Conservation (phyloP, 768 basidiomycete species). For the Rhodotorula graminis region DNA sequence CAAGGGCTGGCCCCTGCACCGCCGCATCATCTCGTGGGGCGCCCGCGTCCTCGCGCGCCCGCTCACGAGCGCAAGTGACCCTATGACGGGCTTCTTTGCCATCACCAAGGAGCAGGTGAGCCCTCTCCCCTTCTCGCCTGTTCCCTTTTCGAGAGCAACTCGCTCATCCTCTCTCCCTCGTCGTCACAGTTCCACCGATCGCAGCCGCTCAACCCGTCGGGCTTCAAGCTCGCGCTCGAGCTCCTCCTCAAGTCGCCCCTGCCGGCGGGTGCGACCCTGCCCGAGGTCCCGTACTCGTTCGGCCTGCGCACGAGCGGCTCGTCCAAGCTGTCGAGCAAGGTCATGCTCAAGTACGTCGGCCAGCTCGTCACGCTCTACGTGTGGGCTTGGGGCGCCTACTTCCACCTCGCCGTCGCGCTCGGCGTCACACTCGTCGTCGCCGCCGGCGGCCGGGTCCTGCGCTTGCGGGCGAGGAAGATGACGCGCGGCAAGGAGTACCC, state of each 20-base stretch:
- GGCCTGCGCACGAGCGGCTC: conserved; percentile 38
- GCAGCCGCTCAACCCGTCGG: conserved; percentile 41
- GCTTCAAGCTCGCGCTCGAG: conserved; percentile 45
- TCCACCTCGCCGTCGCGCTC: conserved; percentile 29
- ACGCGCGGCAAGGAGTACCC: conserved; percentile 25
- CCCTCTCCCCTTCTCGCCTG: background rate
- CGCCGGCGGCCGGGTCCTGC: background rate
- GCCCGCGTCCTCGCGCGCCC: conserved; percentile 42
- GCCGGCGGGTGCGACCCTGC: background rate
- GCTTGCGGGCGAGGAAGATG: background rate
- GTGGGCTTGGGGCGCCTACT: conserved; percentile 36
- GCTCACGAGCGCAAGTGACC: conserved; percentile 43
- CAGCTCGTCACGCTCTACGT: conserved; percentile 42
- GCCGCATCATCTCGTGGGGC: conserved; percentile 43
- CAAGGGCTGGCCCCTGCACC: conserved; percentile 42
- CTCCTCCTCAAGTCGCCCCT: conserved; percentile 42
- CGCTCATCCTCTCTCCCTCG: background rate
- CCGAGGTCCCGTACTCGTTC: conserved; percentile 43
- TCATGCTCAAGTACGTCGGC: conserved; percentile 44
- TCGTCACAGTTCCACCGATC: conserved; percentile 36
- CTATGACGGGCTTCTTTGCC: conserved; percentile 45
- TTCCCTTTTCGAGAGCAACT: too few relatives aligned
- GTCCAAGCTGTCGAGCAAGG: conserved; percentile 42
- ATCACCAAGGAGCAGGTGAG: conserved; percentile 42
- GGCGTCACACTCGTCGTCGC: conserved; percentile 9